Evolutionary conservation across 2,329 filamentous ascomycete species (phyloP), one percentile per base, ranked within the genome.

Genomic region (Lithohypha guttulata): DNA sequence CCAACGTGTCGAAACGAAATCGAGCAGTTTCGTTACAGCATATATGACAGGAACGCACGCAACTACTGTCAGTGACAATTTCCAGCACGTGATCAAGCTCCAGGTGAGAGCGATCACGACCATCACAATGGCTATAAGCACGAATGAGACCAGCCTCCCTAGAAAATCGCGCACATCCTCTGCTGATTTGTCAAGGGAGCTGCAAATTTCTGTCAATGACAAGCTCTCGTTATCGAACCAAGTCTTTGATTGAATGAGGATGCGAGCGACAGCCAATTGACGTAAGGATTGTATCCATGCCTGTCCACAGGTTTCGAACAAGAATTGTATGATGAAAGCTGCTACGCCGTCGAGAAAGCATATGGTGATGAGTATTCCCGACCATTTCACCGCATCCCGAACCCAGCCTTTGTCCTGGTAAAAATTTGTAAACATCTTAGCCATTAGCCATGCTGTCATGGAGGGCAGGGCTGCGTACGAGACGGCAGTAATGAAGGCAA

Each of bases 161-260:
- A 93, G 69, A 0, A 96, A 64, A 50, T 84, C 86, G 6, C 83
- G 74, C 74, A 91, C 87, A 55, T 94, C 85, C 55, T 96, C 86
- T 0, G 81, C 82, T 51, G 84, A 83, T 11, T 81, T 73, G 52
- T 93, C 84, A 0, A 96, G 69, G 30, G 73, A 80, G 44, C 84
- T 77, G 1, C 70, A 76, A 28, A 96, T 68, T 2, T 69, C 67
- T 1, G 68, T 65, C 0, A 80, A 64, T 0, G 71, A 74, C 56
- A 91, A 82, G 22, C 68, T 66, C 2, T 79, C 68, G 34, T 70
- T 64, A 46, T 85, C 79, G 50, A 93, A 93, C 79, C 86, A 96
- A 3, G 71, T 60, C 44, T 73, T 77, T 1, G 84, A 81, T 53
- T 95, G 89, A 26, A 72, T 68, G 1, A 96, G 65, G 11, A 94